These are phyloP conservation scores for Calocybe gangraenosa DNA, from an alignment of 768 basidiomycete genomes.

Conservation along the genomic window DNA sequence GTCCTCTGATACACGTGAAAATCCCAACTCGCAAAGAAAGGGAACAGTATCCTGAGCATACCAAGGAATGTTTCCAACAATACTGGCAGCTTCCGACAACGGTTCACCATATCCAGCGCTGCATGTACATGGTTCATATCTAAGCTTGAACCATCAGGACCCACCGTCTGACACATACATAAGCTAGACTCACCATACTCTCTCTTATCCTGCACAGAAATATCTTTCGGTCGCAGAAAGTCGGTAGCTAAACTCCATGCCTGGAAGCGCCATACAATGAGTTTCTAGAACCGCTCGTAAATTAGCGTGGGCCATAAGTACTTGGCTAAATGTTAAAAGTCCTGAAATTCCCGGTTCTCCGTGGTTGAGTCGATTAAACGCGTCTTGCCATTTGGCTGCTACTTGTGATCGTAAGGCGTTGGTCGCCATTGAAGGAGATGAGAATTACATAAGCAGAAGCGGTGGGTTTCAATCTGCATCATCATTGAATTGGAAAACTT, in stretches of 20 bases:
- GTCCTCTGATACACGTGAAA: slow-evolving; percentile 41
- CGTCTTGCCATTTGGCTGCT: slow-evolving; percentile 67
- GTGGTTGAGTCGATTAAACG: slow-evolving; percentile 61
- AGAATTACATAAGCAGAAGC: too few relatives aligned
- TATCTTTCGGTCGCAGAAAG: slow-evolving; percentile 53
- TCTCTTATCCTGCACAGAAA: slow-evolving; percentile 32
- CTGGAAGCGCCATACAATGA: slow-evolving; percentile 25
- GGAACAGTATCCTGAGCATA: slow-evolving; percentile 27
- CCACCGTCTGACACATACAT: background rate
- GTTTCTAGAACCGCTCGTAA: background rate
- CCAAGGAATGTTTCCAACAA: slow-evolving; percentile 72
- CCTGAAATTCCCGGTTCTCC: slow-evolving; percentile 59
- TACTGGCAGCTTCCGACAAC: slow-evolving; percentile 55
- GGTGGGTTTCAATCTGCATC: too few relatives aligned
- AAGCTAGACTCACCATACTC: slow-evolving; percentile 17
- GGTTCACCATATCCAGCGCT: slow-evolving; percentile 57
- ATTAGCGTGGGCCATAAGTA: slow-evolving; percentile 18
- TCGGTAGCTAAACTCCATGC: slow-evolving; percentile 56
- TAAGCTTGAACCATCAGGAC: slow-evolving; percentile 11
- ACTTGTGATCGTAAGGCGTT: slow-evolving; percentile 63
- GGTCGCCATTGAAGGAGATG: slow-evolving; percentile 49
- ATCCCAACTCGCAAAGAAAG: background rate
- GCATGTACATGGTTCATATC: slow-evolving; percentile 47
- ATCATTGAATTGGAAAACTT: too few relatives aligned
- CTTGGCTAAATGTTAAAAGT: slow-evolving; percentile 61